phyloP scores from a whole-genome alignment of 345 rosid species.

The Corymbia maculata region DNA sequence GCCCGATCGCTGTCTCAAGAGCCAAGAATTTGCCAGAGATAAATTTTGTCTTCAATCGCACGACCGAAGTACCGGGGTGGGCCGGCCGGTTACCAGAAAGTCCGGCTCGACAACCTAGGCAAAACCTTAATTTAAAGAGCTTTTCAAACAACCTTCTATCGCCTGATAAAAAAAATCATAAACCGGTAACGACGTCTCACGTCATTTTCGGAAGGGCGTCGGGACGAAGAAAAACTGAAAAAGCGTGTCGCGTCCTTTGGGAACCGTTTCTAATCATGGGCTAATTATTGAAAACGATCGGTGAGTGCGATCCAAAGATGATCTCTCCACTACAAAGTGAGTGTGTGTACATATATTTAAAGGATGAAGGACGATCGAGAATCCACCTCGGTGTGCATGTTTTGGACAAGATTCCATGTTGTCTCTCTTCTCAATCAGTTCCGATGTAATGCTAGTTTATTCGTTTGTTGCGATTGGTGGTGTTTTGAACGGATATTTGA shows the following conservation, averaged over 20 bases:
- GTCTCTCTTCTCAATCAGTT: background rate
- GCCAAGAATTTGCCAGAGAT: background rate
- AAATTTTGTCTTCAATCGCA: background rate
- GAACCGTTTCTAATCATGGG: background rate
- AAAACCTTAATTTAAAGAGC: background rate
- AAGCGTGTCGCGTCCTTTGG: background rate
- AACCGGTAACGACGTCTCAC: background rate
- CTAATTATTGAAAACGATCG: background rate
- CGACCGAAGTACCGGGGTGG: background rate
- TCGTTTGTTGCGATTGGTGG: background rate
- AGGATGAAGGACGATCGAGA: background rate
- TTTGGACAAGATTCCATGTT: background rate
- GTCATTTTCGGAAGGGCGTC: background rate
- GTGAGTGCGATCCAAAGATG: background rate
- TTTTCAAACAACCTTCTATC: background rate
- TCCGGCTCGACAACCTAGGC: background rate
- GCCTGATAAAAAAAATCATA: background rate
- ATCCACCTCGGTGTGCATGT: background rate
- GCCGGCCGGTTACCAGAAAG: background rate
- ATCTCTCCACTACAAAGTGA: background rate
- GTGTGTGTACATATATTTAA: background rate
- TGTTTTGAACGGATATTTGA: background rate
- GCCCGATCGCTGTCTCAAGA: background rate
- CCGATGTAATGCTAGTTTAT: background rate
- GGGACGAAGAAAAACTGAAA: background rate